These are phyloP conservation scores for Diaporthe batatas DNA, from an alignment of 2,329 filamentous ascomycete species.

Conservation along the genomic window DNA sequence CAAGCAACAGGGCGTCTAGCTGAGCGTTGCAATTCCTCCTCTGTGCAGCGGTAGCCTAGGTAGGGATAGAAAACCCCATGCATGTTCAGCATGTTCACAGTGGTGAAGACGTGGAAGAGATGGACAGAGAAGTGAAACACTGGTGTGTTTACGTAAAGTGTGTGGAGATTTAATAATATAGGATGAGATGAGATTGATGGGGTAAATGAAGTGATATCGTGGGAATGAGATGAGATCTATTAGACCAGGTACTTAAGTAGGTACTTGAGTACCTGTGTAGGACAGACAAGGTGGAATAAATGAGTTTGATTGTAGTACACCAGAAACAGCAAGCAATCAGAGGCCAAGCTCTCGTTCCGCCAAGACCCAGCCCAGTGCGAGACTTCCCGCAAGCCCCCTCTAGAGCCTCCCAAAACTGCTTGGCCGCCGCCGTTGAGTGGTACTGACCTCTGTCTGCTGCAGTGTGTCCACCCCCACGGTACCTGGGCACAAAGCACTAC, in stretches of 20 bases:
- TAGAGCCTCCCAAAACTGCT: conserved; percentile 8
- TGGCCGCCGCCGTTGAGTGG: not conserved
- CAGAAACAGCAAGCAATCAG: not conserved
- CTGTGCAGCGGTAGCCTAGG: too few species aligned
- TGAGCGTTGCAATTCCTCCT: too few species aligned
- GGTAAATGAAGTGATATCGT: not conserved
- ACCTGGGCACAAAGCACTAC: not conserved
- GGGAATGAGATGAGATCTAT: not conserved
- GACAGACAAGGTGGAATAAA: not conserved
- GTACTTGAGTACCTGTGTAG: too few species aligned
- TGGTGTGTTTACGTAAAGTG: not conserved
- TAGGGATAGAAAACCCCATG: too few species aligned
- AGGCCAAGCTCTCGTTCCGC: not conserved
- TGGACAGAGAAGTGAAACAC: not conserved
- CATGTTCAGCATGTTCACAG: not conserved
- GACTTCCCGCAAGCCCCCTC: conserved; percentile 22
- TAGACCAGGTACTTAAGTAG: too few species aligned
- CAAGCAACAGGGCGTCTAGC: not conserved
- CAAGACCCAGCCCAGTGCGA: conserved; percentile 18
- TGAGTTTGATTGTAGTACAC: not conserved
- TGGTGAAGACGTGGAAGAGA: not conserved
- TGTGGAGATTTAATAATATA: not conserved
- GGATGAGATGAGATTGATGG: conserved; percentile 4
- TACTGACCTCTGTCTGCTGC: not conserved
- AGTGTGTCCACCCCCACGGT: not conserved